Base-by-base conservation (phyloP, 495 filamentous ascomycete genomes). In the Tuber indicum region DNA sequence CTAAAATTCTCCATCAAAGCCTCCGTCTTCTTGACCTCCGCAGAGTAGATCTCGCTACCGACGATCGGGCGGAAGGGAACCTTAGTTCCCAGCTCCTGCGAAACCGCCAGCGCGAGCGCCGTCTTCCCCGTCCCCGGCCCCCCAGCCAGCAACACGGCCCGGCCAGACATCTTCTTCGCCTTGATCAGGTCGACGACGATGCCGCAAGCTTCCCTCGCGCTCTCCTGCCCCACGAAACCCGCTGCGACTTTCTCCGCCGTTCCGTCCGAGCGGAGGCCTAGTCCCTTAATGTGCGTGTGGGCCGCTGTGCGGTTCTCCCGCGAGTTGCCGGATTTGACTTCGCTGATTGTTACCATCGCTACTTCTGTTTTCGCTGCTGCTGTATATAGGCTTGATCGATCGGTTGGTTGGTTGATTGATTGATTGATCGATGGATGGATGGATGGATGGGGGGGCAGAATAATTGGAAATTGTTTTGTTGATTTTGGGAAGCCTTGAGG, bases 21-120 rank as follows among this genome's bases (percentile, higher is more conserved):
- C 85, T 99, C 96, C 32, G 96, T 98, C 89, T 99, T 99, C 89
- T 98, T 98, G 76, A 99, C 93, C 85, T 99, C 96, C 58, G 95
- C 91, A 70, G 92, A 95, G 86, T 97, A 99, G 79, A 99, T 91
- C 83, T 99, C 96, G 85, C 94, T 97, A 76, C 94, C 96, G 44
- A 96, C 94, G 81, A 99, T 97, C 47, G 94, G 93, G 83, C 94
- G 97, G 84, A 99, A 99, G 8, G 96, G 96, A 73, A 99, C 96
- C 86, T 97, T 97, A 19, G 94, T 96, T 81, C 96, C 96, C 75
- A 99, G 89, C 84, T 98, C 95, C 84, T 97, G 94, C 81, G 92
- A 93, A 79, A 99, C 93, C 70, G 94, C 95, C 72, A 98, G 88
- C 39, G 96, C 96, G 74, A 98, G 90, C 23, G 96, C 96, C 23